phyloP scores from a whole-genome alignment of 2,329 filamentous ascomycete species.

The Aspergillus sp. region DNA sequence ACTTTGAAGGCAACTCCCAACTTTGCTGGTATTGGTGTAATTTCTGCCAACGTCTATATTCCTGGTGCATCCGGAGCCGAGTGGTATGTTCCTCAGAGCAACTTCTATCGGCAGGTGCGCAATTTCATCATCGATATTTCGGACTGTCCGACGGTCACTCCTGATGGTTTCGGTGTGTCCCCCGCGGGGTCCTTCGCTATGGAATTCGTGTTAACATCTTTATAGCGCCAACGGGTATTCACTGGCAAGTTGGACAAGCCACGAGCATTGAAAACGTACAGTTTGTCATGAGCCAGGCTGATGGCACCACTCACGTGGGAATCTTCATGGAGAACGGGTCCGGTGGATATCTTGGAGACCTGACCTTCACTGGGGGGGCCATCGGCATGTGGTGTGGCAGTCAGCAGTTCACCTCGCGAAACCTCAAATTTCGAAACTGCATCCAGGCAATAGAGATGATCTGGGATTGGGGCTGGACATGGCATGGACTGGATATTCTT shows the following conservation, averaged over 20 bases:
- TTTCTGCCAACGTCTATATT: background rate
- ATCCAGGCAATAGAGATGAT: conserved; percentile 46
- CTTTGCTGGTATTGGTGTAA: conserved; percentile 16
- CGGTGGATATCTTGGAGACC: background rate
- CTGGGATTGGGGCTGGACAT: conserved; percentile 23
- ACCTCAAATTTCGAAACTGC: conserved; percentile 59
- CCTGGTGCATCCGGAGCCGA: background rate
- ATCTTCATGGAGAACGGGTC: background rate
- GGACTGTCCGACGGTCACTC: conserved; percentile 22
- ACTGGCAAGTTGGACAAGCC: conserved; percentile 4
- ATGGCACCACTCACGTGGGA: background rate
- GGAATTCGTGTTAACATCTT: background rate
- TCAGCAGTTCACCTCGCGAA: conserved; percentile 43
- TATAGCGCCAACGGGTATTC: background rate
- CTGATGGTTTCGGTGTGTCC: conserved; percentile 25
- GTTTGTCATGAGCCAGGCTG: background rate
- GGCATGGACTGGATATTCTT: conserved; percentile 27
- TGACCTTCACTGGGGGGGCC: conserved; percentile 25
- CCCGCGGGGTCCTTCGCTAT: background rate
- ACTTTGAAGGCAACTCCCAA: conserved; percentile 23
- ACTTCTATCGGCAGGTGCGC: conserved; percentile 17
- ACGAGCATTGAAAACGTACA: conserved; percentile 3
- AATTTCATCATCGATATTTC: conserved; percentile 35
- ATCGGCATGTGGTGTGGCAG: conserved; percentile 29
- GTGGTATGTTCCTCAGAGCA: background rate